Base-by-base conservation (phyloP, 2,329 filamentous ascomycete genomes). In the Geosmithia flava region DNA sequence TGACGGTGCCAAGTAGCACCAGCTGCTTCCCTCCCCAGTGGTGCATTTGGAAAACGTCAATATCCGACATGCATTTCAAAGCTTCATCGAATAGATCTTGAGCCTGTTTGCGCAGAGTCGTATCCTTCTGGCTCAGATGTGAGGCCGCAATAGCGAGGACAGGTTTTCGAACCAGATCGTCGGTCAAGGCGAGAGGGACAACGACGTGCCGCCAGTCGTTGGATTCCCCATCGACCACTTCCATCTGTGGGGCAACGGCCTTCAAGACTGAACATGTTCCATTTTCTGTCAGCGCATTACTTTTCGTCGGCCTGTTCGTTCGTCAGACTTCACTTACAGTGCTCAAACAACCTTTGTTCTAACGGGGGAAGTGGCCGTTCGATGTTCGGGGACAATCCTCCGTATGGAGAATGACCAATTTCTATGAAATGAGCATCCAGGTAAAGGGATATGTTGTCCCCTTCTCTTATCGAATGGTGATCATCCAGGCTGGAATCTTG, bases 111-210 rank as follows among this genome's bases (percentile, higher is more conserved):
- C 16, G 33, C 33, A 39, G 33, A 39, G 33, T 16, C 8, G 8
- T 39, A 29, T 29, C 16, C 19, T 29, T 20, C 8, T 41, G 23
- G 17, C 46, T 42, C 3, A 59, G 19, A 8, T 60, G 58, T 7
- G 56, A 60, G 1, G 58, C 55, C 1, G 58, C 55, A 3, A 55
- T 56, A 4, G 58, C 54, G 7, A 58, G 49, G 0, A 61, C 55
- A 3, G 58, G 50, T n/a, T 51, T 55, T 53, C 58, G 55, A 42
- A 61, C 47, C 7, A 57, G 50, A 1, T 56, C 49, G 27, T 59
- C 53, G 7, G 48, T 41, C 19, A 48, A 48, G 2, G 56, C 55
- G 1, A 56, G 27, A 5, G 55, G 55, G 0, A 58, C 42, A 11
- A 57, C 47, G 3, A 55, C 41, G 23, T 53, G 48, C 10, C 53